Base-by-base conservation (phyloP, 768 basidiomycete species). In the Termitomyces sp. region DNA sequence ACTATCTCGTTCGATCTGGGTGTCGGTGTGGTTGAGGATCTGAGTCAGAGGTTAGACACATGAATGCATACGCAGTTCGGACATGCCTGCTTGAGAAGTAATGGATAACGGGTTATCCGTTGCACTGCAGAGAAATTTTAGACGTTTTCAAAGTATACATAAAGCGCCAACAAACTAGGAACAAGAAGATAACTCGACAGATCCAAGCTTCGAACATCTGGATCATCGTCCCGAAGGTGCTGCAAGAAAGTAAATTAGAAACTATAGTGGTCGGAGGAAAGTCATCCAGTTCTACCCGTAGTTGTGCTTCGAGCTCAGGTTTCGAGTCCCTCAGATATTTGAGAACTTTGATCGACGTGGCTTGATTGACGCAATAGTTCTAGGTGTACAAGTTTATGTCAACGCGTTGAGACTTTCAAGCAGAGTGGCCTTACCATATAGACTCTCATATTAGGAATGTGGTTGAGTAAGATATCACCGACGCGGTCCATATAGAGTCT, bases 321-420 rank as follows among this genome's bases (percentile, higher is more conserved):
- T 90, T 88, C 3, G 77, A 77, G 50, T 88, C 82, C 43, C 91
- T 76, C 55, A 90, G 66, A 0, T 87, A 84, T 59, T 91, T 86
- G 32, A 96, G 73, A 3, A 88, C 81, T 62, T 85, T 88, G 60
- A 85, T 88, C 0, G 89, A 92, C 11, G 76, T 84, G 7, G 74
- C 76, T 68, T 97, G 95, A 59, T 98, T 95, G 52, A 94, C 83
- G 58, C 96, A 98, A 64, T 97, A 98, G 52, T 86, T 84, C 87
- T 94, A 52, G n/a, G 20, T 43, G n/a, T 45, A 44, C 1, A 7
- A 45, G n/a, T n/a, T 27, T 6, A 16, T 38, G 18, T 12, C 22
- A n/a, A 56, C 42, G 51, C 5, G 18, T 3, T 29, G 13, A 32
- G 13, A 40, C n/a, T 56, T 36, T 7, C 33, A 29, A 22, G 1